These are phyloP conservation scores for Diddensiella santjacobensis DNA, from an alignment of 805 yeast species.

Conservation along the genomic window DNA sequence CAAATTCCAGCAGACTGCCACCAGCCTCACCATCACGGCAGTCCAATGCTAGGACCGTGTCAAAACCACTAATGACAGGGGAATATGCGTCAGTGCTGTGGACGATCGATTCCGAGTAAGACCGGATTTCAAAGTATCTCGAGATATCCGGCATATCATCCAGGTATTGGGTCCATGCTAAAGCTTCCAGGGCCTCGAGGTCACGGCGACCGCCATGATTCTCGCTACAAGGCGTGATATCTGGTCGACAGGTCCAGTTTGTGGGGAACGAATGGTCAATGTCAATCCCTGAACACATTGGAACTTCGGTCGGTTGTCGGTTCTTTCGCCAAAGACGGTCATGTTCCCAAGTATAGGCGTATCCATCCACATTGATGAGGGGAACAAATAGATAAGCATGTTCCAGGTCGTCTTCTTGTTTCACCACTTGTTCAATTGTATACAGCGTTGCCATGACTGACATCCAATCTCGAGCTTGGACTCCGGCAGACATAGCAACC, in stretches of 20 bases:
- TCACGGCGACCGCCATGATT: constrained; percentile 75
- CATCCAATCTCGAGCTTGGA: constrained; percentile 91
- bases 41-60: constrained; percentile 72
- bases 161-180: not conserved
- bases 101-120: constrained; percentile 78
- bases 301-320: constrained; percentile 66
- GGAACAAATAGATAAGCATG: constrained; percentile 77
- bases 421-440: constrained; percentile 45
- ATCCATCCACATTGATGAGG: constrained; percentile 88
- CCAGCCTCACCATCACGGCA: constrained; percentile 75
- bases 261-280: constrained; percentile 76
- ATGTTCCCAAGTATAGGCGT: constrained; percentile 71
- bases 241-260: constrained; percentile 57
- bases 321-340: constrained; percentile 90
- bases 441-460: constrained; percentile 67
- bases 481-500: constrained; percentile 75
- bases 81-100: constrained; percentile 1
- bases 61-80: constrained; percentile 37
- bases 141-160: constrained; percentile 31
- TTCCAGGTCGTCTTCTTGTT: constrained; percentile 34
- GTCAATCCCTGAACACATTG: constrained; percentile 76
- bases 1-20: constrained; percentile 75
- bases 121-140: constrained; percentile 80
- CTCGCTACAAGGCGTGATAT: constrained; percentile 71
- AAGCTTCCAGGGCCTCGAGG: constrained; percentile 61